phyloP scores from a whole-genome alignment of 371 early-diverging fungal genomes.

The Mortierella sp. region DNA sequence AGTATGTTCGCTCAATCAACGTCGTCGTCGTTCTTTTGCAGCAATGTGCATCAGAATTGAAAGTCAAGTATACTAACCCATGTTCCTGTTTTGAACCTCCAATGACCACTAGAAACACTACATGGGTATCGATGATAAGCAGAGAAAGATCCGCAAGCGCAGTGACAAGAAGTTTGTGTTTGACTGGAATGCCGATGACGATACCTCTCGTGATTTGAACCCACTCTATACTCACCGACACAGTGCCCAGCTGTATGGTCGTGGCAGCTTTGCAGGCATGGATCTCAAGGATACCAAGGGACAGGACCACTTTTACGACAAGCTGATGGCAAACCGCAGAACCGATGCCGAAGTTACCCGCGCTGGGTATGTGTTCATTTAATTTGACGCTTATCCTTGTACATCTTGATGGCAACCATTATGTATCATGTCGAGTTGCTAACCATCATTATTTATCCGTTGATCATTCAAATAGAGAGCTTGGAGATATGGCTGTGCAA shows the following conservation, averaged over 20 bases:
- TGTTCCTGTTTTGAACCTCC: neutral
- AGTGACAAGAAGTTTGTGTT: constrained; percentile 96
- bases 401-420: neutral
- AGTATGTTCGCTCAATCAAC: constrained; percentile 17
- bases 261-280: constrained; percentile 94
- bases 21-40: neutral
- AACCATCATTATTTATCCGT: neutral
- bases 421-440: neutral
- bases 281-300: constrained; percentile 85
- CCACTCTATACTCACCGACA: constrained; percentile 90
- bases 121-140: constrained; percentile 86
- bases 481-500: constrained; percentile 72
- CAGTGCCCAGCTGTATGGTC: constrained; percentile 90
- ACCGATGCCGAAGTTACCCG: constrained; percentile 78
- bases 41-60: too few species aligned
- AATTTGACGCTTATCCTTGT: neutral
- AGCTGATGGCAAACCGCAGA: constrained; percentile 77
- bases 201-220: constrained; percentile 94
- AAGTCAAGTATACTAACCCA: neutral
- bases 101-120: constrained; percentile 80
- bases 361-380: constrained; percentile 61
- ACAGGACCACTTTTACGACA: constrained; percentile 79
- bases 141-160: constrained; percentile 85
- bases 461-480: constrained; percentile 62
- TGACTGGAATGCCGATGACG: constrained; percentile 97